phyloP scores from a whole-genome alignment of 148 eudicot species.

The Vaccinium myrtillus region DNA sequence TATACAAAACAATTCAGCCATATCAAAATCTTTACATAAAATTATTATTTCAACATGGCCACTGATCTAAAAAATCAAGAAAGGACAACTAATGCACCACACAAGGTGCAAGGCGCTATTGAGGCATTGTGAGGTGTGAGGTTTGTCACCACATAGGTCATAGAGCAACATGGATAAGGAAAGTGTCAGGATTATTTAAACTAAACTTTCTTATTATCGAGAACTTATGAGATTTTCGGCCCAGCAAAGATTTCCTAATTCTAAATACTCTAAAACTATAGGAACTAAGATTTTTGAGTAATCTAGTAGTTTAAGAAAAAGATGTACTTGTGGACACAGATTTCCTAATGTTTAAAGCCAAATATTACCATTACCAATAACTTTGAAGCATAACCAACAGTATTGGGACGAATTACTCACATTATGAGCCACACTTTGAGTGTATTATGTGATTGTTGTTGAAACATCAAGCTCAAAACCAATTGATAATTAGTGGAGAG shows the following conservation, averaged over 20 bases:
- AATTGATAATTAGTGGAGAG: no score
- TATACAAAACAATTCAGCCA: neutral
- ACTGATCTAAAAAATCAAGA: neutral
- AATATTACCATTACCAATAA: neutral
- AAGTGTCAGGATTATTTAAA: neutral
- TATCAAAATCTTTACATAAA: neutral
- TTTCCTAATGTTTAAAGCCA: neutral
- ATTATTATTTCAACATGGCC: neutral
- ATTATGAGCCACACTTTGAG: neutral
- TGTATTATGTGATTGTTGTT: neutral
- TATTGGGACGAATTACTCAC: neutral
- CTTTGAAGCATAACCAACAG: neutral
- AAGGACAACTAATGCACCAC: neutral
- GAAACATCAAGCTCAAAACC: no score
- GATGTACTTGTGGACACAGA: no score
- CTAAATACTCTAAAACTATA: neutral
- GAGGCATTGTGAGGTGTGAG: neutral
- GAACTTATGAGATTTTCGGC: neutral
- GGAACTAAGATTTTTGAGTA: neutral
- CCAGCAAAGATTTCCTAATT: neutral
- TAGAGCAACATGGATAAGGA: neutral
- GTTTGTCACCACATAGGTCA: neutral
- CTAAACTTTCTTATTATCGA: neutral
- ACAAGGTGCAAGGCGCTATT: neutral
- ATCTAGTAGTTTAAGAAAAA: no score